Percentiles rank a stretch among this genome's conserved stretches.
Conservation (phyloP, 129 eudicot species). For the Lactuca sativa region DNA sequence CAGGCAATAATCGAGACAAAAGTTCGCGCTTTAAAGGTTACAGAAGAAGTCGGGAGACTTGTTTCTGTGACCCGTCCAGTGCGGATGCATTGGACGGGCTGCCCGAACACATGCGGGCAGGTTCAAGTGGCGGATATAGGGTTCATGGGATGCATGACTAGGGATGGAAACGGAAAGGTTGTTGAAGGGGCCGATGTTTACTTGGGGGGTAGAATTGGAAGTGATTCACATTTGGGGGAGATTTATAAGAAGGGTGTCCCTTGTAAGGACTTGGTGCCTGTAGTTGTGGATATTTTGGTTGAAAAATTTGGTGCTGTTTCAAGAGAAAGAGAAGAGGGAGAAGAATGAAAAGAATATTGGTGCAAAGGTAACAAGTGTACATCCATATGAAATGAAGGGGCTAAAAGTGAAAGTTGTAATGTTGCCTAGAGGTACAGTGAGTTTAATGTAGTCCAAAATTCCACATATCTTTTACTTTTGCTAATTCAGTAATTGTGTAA, state of each 20-base stretch:
- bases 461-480: constrained; percentile 23
- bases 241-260: constrained; percentile 85
- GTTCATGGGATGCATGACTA: constrained; percentile 96
- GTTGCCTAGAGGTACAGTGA: constrained; percentile 19
- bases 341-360: constrained; percentile 41
- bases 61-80: constrained; percentile 69
- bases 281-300: constrained; percentile 83
- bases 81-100: constrained; percentile 99
- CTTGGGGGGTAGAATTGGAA: constrained; percentile 90
- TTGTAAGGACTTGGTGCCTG: constrained; percentile 76
- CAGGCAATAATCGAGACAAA: constrained; percentile 95
- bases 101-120: constrained; percentile 94
- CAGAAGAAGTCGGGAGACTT: constrained; percentile 69
- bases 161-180: constrained; percentile 67
- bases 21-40: constrained; percentile 76
- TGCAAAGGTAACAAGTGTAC: constrained; percentile 24
- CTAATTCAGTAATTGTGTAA: constrained; percentile 12
- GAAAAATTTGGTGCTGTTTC: constrained; percentile 71
- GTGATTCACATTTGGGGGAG: constrained; percentile 89
- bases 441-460: constrained; percentile 23
- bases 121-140: constrained; percentile 99
- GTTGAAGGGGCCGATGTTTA: constrained; percentile 89
- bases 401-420: constrained; percentile 19
- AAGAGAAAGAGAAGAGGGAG: constrained; percentile 71
- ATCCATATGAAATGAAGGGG: constrained; percentile 22